Evolutionary conservation across 2,329 filamentous ascomycete species (phyloP).

Genomic region (Conoideocrella luteorostrata): DNA sequence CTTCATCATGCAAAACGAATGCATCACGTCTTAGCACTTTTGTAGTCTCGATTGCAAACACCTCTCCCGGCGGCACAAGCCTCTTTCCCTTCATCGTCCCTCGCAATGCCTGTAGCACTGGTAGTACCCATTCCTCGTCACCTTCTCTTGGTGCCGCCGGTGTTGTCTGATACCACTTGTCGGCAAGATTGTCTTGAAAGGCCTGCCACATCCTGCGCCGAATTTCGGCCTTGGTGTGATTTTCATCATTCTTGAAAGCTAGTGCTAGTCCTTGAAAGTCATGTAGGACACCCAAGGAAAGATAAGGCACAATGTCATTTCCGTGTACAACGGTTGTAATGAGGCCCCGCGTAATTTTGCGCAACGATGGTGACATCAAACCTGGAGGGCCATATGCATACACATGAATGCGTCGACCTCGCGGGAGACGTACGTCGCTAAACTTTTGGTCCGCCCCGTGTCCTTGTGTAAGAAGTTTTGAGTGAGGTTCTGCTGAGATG

Average conservation of each 20-base stretch:
- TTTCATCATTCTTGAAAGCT: constrained; percentile 66
- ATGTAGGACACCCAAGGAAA: constrained; percentile 67
- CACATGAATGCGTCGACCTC: constrained; percentile 67
- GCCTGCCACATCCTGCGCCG: constrained; percentile 59
- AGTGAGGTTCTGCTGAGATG: constrained; percentile 47
- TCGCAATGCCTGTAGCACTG: constrained; percentile 59
- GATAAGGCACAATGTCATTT: constrained; percentile 65
- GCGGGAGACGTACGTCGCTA: constrained; percentile 48
- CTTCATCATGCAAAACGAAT: constrained; percentile 41
- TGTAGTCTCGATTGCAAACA: constrained; percentile 65
- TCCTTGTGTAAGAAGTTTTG: constrained; percentile 30
- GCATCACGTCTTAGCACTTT: constrained; percentile 61
- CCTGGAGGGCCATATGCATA: constrained; percentile 73
- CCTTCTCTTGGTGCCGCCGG: constrained; percentile 34
- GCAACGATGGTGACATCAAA: constrained; percentile 63
- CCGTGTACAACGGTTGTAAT: constrained; percentile 71
- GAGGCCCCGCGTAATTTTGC: constrained; percentile 63
- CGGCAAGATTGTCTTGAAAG: constrained; percentile 53
- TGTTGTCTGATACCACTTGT: constrained; percentile 48
- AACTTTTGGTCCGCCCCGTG: constrained; percentile 19
- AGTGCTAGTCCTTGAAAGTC: constrained; percentile 68
- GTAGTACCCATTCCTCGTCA: constrained; percentile 64
- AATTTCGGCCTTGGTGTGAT: constrained; percentile 60
- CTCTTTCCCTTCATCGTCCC: constrained; percentile 64
- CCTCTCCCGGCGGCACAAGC: constrained; percentile 68